These are phyloP conservation scores for Syncephalastrum sp. DNA, from an alignment of 371 early-diverging fungal genomes.

Conservation along the genomic window DNA sequence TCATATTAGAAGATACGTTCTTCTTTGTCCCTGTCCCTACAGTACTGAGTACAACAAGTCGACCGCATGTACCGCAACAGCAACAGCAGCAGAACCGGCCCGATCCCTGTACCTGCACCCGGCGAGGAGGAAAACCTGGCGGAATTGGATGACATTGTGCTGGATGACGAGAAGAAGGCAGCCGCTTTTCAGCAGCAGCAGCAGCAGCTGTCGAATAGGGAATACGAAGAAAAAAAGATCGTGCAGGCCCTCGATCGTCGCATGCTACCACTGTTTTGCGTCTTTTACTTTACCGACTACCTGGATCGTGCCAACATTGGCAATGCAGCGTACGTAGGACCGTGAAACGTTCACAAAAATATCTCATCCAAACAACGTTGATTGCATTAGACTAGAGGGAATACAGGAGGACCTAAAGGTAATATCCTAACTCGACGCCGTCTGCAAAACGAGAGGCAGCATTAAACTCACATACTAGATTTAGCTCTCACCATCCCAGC, in stretches of 20 bases:
- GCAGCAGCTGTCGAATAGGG: too few species aligned
- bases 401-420: conserved; percentile 21
- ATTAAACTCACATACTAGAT: background rate
- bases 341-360: background rate
- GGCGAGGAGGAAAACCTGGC: too few species aligned
- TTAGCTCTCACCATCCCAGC: conserved; percentile 23
- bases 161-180: too few species aligned
- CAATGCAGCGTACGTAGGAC: conserved; percentile 19
- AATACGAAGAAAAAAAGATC: conserved; percentile 10
- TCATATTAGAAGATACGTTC: too few species aligned
- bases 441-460: background rate
- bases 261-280: conserved; percentile 13
- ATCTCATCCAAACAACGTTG: conserved; percentile 1
- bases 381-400: conserved; percentile 16
- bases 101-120: too few species aligned
- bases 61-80: too few species aligned
- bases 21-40: too few species aligned
- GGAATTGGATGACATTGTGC: too few species aligned
- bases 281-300: conserved; percentile 23
- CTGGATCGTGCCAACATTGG: conserved; percentile 25
- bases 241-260: conserved; percentile 10
- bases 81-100: too few species aligned
- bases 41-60: too few species aligned
- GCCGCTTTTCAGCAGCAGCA: too few species aligned
- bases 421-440: background rate